Base-by-base conservation (phyloP, 2,329 filamentous ascomycete species). In the Eurotiales sp. region DNA sequence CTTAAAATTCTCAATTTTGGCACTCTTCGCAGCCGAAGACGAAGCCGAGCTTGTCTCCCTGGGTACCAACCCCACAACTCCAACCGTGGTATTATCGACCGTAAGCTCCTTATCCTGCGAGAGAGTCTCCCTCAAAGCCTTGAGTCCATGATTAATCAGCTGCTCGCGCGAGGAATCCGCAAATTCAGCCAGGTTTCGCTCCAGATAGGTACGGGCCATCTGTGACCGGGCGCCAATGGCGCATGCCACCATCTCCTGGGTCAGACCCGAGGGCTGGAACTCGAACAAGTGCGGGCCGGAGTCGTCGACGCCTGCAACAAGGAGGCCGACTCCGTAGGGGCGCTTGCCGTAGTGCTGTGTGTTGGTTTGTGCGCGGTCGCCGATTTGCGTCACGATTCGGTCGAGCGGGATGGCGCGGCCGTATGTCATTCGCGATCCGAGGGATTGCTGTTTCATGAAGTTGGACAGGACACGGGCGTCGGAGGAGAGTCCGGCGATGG, bases 401-500 rank as follows among this genome's bases (percentile, higher is more conserved):
- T 90, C 86, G 68, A 97, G 79, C 27, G 90, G 89, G 69, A 99
- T 93, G 60, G 91, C 85, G 60, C 93, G 91, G 74, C 89, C 92
- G 78, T 96, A 97, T 52, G 90, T 96, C 64, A 99, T 86, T 72
- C 92, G 90, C 64, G 93, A 92, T 65, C 89, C 88, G 65, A 99
- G 89, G 58, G 90, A 95, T 77, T 97, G 93, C 77, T 96, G 90
- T 80, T 96, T 97, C 92, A 99, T 97, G 80, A 96, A 99, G 83
- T 99, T 99, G 80, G 91, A 96, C 63, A 99, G 90, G 63, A 99
- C 93, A 67, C 93, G 93, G 68, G 92, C 93, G 74, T 99, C 93
- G 53, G 92, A 96, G 60, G 93, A 93, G 56, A 99, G 88, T 63
- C 93, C 93, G 61, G 93, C 93, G 65, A 99, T 95, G 65, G 92